Evolutionary conservation across 768 basidiomycete genomes (phyloP).

Genomic region (Pleurotus platypus): DNA sequence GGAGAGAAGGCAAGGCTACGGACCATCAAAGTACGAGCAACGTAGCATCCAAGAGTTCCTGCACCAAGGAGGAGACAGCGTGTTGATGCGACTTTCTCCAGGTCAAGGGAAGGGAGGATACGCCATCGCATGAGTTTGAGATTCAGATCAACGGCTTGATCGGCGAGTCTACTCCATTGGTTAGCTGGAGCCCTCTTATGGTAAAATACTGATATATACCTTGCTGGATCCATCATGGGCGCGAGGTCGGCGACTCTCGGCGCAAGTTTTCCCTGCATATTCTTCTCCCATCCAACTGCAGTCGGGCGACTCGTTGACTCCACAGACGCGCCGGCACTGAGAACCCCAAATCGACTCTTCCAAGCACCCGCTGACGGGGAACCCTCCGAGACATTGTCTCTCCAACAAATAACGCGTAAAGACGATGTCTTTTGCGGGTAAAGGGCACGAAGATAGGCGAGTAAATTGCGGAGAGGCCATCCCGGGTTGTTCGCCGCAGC

Average conservation of each 20-base stretch:
- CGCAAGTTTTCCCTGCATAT: constrained; percentile 79
- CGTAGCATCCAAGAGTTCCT: constrained; percentile 96
- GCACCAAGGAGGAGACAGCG: constrained; percentile 88
- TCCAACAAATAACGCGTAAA: constrained; percentile 73
- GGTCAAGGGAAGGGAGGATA: constrained; percentile 82
- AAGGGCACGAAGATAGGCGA: constrained; percentile 69
- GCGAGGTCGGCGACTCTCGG: constrained; percentile 88
- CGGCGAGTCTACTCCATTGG: constrained; percentile 61
- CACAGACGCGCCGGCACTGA: constrained; percentile 29
- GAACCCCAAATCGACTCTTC: constrained; percentile 62
- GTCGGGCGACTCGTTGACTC: constrained; percentile 35
- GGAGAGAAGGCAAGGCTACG: constrained; percentile 10
- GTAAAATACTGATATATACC: constrained; percentile 34
- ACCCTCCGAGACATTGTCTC: constrained; percentile 53
- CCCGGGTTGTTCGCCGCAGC: constrained; percentile 71
- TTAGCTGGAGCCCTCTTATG: background rate
- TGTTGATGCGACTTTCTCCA: constrained; percentile 82
- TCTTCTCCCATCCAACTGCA: constrained; percentile 97
- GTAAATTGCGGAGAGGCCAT: constrained; percentile 92
- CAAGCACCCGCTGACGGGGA: constrained; percentile 32
- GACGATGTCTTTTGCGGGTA: constrained; percentile 46
- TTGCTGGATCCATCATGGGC: constrained; percentile 92
- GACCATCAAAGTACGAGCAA: constrained; percentile 89
- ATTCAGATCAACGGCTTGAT: constrained; percentile 97
- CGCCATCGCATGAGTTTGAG: constrained; percentile 98